These are phyloP conservation scores for Gigaspora rosea DNA, from an alignment of 192 early-diverging fungal genomes.

Conservation along the genomic window DNA sequence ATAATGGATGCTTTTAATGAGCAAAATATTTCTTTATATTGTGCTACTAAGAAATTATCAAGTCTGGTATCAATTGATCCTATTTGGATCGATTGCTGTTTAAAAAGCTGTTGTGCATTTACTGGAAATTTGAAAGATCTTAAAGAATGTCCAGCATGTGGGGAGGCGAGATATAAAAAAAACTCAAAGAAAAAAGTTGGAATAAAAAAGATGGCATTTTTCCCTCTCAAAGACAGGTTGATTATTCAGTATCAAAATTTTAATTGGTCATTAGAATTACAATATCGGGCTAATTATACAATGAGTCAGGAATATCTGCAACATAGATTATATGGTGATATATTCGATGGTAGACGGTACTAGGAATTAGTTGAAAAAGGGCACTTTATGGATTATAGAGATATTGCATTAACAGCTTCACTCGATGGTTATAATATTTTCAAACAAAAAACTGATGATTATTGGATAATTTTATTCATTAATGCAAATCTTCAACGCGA, in stretches of 20 bases:
- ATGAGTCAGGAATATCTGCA: not conserved
- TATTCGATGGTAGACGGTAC: not conserved
- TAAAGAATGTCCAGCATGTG: not conserved
- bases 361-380: not conserved
- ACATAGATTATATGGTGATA: not conserved
- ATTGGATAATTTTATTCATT: not conserved
- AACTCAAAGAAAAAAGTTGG: not conserved
- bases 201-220: not conserved
- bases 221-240: not conserved
- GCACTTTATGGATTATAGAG: not conserved
- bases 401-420: not conserved
- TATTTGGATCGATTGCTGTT: not conserved
- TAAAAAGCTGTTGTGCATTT: conserved; percentile 1
- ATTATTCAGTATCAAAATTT: conserved; percentile 1
- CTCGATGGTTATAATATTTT: conserved; percentile 4
- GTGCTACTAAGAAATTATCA: conserved; percentile 1
- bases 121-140: not conserved
- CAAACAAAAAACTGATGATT: not conserved
- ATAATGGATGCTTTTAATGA: conserved; percentile 4
- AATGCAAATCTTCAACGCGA: not conserved
- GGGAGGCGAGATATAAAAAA: not conserved
- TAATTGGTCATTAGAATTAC: not conserved
- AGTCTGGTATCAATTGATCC: not conserved
- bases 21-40: not conserved
- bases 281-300: not conserved